Base-by-base conservation (phyloP, 768 basidiomycete genomes). In the Podaxis rugospora region DNA sequence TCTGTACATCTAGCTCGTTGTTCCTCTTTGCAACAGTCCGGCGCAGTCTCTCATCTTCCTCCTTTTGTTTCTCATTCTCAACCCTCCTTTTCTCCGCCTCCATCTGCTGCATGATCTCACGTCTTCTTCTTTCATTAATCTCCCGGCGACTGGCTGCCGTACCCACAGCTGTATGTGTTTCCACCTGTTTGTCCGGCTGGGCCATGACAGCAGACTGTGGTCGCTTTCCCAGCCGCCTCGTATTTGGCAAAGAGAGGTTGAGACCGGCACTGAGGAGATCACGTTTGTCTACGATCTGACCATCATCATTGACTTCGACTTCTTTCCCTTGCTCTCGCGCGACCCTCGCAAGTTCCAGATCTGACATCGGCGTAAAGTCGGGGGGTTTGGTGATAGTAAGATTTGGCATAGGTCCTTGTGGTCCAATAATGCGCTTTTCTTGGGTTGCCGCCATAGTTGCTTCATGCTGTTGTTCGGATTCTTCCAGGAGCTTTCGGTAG, bases 261-360 rank as follows among this genome's bases (percentile, higher is more conserved):
- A 99, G 76, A 1, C 97, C 97, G 4, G 96, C 95, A 21, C 89
- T 85, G 49, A 98, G 79, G 6, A 99, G 78, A 55, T 95, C 92
- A 59, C 95, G 88, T 69, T 95, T 95, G 76, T 99, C 97, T 51
- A 99, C 89, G 50, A 98, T 95, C 71, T 95, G 92, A 67, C 95
- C 95, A 67, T 98, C 95, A 72, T 98, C 96, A 72, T 98, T 98
- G 36, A 98, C 76, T 72, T 98, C 96, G 36, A 99, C 88, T 10
- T 86, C 80, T 71, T 90, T 90, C 23, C 95, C 95, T 68, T 89
- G 80, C 61, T 80, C 83, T 65, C 80, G 78, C 14, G 93, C 93
- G 47, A 82, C 66, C 47, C 72, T 82, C 23, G 90, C 93, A 27
- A 93, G 80, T 67, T 93, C 88, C 28, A 83, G 67, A 72, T 96